A percentile compares a stretch with the other conserved stretches of the same genome.
phyloP scores from a whole-genome alignment of 2,329 filamentous ascomycete species.

The Cercospora zeae-maydis region DNA sequence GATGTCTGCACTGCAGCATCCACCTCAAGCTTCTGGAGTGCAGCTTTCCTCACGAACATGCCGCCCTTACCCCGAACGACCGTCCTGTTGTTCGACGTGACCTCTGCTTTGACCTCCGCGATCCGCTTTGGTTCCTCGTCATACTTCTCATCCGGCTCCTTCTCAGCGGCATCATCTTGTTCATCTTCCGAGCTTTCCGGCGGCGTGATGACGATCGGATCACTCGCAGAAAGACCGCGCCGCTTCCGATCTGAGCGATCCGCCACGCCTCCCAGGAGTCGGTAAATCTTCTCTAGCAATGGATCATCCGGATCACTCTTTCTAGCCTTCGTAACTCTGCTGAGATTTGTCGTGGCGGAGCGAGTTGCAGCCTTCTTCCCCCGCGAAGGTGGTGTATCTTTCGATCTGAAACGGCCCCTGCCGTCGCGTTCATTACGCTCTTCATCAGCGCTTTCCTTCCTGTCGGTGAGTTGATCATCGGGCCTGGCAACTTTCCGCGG shows the following conservation, averaged over 20 bases:
- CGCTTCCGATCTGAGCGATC: slow-evolving; percentile 18
- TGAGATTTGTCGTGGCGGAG: neutral
- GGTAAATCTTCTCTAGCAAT: slow-evolving; percentile 16
- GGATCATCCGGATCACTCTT: slow-evolving; percentile 12
- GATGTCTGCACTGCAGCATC: neutral
- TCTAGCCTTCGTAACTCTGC: neutral
- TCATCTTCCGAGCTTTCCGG: slow-evolving; percentile 9
- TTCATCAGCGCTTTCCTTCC: slow-evolving; percentile 1
- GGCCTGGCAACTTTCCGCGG: slow-evolving; percentile 23
- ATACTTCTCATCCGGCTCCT: neutral
- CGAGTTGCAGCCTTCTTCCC: neutral
- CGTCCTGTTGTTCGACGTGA: slow-evolving; percentile 18
- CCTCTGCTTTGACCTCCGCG: slow-evolving; percentile 9
- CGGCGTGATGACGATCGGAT: slow-evolving; percentile 14
- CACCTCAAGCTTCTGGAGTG: slow-evolving; percentile 4
- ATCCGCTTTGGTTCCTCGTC: neutral
- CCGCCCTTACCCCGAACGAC: slow-evolving; percentile 17
- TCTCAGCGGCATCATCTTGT: neutral
- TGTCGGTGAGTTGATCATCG: slow-evolving; percentile 15
- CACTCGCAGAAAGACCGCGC: slow-evolving; percentile 12
- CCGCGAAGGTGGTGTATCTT: neutral
- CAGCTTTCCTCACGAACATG: slow-evolving; percentile 15
- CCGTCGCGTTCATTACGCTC: neutral
- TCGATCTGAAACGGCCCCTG: slow-evolving; percentile 9
- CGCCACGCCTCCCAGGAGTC: slow-evolving; percentile 17